A percentile compares a stretch with the other conserved stretches of the same genome.
Evolutionary conservation across 352 stramenopile species (phyloP).

Genomic region (Globisporangium heterothallicum): DNA sequence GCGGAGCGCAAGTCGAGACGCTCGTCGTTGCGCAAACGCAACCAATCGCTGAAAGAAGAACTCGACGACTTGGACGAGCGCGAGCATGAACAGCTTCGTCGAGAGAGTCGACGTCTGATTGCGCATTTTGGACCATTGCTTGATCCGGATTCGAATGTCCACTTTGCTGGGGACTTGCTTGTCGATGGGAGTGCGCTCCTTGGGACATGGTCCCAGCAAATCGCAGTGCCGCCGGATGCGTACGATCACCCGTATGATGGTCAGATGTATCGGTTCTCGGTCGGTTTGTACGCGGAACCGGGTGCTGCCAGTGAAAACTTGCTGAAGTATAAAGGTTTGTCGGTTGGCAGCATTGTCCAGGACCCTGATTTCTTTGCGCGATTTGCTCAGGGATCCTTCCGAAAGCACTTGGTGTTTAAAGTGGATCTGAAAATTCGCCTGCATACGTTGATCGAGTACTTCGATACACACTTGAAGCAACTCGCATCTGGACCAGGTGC

Average conservation of each 20-base stretch:
- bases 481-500: slow-evolving; percentile 13
- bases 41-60: slow-evolving; percentile 41
- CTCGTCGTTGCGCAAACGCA: slow-evolving; percentile 8
- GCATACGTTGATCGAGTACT: slow-evolving; percentile 42
- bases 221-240: slow-evolving; percentile 29
- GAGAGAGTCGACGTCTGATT: slow-evolving; percentile 53
- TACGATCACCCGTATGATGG: slow-evolving; percentile 30
- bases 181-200: slow-evolving; percentile 54
- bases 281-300: slow-evolving; percentile 69
- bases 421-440: slow-evolving; percentile 43
- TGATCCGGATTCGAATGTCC: slow-evolving; percentile 53
- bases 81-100: slow-evolving; percentile 56
- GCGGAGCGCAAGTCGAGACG: slow-evolving; percentile 14
- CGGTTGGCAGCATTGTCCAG: slow-evolving; percentile 67
- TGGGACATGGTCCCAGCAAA: slow-evolving; percentile 64
- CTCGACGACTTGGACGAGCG: slow-evolving; percentile 61
- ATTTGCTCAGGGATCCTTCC: slow-evolving; percentile 57
- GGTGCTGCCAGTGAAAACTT: slow-evolving; percentile 50
- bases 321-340: slow-evolving; percentile 80
- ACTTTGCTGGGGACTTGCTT: slow-evolving; percentile 55
- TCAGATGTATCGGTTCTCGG: slow-evolving; percentile 38
- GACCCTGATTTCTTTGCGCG: slow-evolving; percentile 71
- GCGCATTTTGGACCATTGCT: slow-evolving; percentile 64
- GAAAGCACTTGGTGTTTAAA: slow-evolving; percentile 70
- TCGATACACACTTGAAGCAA: slow-evolving; percentile 37